Base-by-base conservation (phyloP, 2,329 filamentous ascomycete genomes). In the Ambrosiella xylebori region DNA sequence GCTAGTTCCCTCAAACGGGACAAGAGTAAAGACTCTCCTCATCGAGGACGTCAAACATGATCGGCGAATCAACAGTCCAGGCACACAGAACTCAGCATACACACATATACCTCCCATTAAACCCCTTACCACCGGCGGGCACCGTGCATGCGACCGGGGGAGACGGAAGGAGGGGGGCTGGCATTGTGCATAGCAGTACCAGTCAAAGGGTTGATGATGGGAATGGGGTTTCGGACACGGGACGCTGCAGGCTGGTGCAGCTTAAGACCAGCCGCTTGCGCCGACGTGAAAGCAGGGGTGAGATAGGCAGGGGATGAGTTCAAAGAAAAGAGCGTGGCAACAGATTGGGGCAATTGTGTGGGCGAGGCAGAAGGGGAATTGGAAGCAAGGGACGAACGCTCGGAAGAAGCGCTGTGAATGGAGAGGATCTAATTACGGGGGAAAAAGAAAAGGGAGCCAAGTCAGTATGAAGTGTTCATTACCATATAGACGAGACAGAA, bases 121-220 rank as follows among this genome's bases (percentile, higher is more conserved):
- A 19, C 53, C 7, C 63, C 63, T 70, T 80, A 81, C 78, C 78
- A 81, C 63, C 76, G 74, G 62, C 75, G 72, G 62, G 8, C 51
- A 37, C 38, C 15, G 67, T 79, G 78, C 74, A 83, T 77, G 68
- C 79, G 75, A 67, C 74, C 74, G 62, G 81, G 81, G 50, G 80
- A 83, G 50, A 82, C 77, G 61, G 80, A 83, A 47, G 84, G 84
- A 35, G 91, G 88, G 64, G 91, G 91, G 74, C 88, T 95, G 35
- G 58, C 50, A 47, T 55, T 55, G 59, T 88, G 84, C 76, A 96
- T 85, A 67, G 82, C 80, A 70, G 89, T 82, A 67, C 93, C 89
- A 59, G 91, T 96, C 64, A 81, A 86, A 57, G 93, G 93, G 76
- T 98, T 95, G 72, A 97, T 88, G 69, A 98, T 98, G 61, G 91